Conservation (phyloP, 805 yeast genomes). For the Nakazawaea ishiwadae region DNA sequence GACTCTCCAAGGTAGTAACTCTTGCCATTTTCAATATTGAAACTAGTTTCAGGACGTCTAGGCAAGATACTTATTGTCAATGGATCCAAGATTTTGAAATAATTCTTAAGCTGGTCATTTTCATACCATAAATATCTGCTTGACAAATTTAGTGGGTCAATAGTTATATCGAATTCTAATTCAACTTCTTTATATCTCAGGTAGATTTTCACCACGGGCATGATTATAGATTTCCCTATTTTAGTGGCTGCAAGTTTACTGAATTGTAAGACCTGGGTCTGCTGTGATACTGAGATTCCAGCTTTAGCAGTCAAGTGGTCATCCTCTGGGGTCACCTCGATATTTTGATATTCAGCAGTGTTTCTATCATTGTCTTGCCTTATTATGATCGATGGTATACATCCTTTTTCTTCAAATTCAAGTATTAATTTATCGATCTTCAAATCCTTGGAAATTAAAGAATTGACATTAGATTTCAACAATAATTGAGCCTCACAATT, state of each 20-base stretch:
- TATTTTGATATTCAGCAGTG: too few species aligned
- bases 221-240: conserved; percentile 2
- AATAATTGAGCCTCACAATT: conserved; percentile 25
- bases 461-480: conserved; percentile 24
- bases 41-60: conserved; percentile 30
- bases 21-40: conserved; percentile 20
- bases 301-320: too few species aligned
- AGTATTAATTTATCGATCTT: conserved; percentile 18
- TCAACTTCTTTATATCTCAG: background rate
- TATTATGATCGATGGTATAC: conserved; percentile 5
- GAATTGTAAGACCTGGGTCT: background rate
- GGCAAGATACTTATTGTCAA: conserved; percentile 28
- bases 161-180: background rate
- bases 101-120: conserved; percentile 6
- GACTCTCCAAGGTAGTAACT: conserved; percentile 28
- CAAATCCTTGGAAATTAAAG: conserved; percentile 15
- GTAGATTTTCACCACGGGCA: background rate
- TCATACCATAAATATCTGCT: conserved; percentile 4
- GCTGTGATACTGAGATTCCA: background rate
- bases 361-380: too few species aligned
- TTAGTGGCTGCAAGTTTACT: background rate
- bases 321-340: too few species aligned
- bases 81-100: conserved; percentile 17
- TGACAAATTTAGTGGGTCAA: background rate
- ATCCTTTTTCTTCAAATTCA: conserved; percentile 16